Base-by-base conservation (phyloP, 495 filamentous ascomycete genomes). In the Delitschia confertaspora region DNA sequence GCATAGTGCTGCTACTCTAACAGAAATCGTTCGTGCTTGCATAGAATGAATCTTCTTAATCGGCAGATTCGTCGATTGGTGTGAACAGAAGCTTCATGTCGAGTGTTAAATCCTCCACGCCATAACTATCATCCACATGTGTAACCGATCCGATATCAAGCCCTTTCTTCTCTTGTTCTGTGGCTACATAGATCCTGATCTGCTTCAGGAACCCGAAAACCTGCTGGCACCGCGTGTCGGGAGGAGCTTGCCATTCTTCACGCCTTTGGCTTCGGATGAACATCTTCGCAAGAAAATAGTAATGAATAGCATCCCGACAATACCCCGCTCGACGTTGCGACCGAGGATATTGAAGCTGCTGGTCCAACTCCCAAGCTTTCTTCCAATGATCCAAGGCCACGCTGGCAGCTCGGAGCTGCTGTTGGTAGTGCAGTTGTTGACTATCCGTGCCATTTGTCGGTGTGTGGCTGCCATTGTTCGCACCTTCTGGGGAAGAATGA, bases 21-120 rank as follows among this genome's bases (percentile, higher is more conserved):
- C n/a, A n/a, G n/a, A n/a, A n/a, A n/a, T n/a, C n/a, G n/a, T n/a
- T n/a, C n/a, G n/a, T n/a, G n/a, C n/a, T n/a, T n/a, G n/a, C n/a
- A n/a, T n/a, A n/a, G n/a, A n/a, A n/a, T n/a, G n/a, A n/a, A n/a
- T n/a, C n/a, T n/a, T 29, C 26, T 29, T 29, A 8, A n/a, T n/a
- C n/a, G n/a, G n/a, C n/a, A n/a, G n/a, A n/a, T n/a, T n/a, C n/a
- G n/a, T n/a, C n/a, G 16, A 55, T 37, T 10, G 53, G 53, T 14
- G 53, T 52, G 34, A 82, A 83, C 10, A 82, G 67, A 39, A 75
- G 67, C 42, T 76, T 75, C 76, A 82, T 82, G 55, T 82, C 73
- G 43, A 80, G 64, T 10, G 74, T 78, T 53, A 80, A 60, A 54
- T 80, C 70, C 38, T 66, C 65, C 17, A 75, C 60, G 2, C 73